phyloP scores from a whole-genome alignment of 331 rosid species.

The Phaseolus coccineus region DNA sequence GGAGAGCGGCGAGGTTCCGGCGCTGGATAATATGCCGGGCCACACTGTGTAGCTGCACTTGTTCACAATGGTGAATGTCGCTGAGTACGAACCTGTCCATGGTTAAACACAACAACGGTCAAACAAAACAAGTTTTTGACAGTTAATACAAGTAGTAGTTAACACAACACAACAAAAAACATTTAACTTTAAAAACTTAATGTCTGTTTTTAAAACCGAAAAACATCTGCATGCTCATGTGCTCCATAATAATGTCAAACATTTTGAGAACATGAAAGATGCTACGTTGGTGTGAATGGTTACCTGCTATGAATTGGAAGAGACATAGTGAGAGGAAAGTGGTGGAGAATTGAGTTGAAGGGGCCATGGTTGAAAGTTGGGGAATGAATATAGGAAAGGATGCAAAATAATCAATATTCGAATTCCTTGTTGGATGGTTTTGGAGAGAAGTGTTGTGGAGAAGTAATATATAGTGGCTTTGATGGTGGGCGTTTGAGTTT shows the following conservation, averaged over 20 bases:
- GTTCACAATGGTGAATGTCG: conserved; percentile 75
- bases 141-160: not conserved
- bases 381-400: not conserved
- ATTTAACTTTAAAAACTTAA: no score
- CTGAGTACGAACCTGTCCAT: conserved; percentile 56
- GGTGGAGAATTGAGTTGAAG: conserved; percentile 22
- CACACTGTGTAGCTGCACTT: conserved; percentile 78
- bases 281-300: not conserved
- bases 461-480: conserved; percentile 36
- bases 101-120: not conserved
- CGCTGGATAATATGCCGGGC: conserved; percentile 84
- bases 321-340: conserved; percentile 37
- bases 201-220: no score
- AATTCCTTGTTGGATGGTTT: not conserved
- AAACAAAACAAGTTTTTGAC: not conserved
- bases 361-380: conserved; percentile 33
- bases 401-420: not conserved
- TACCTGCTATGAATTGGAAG: conserved; percentile 49
- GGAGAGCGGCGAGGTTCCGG: conserved; percentile 69
- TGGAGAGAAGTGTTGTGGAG: conserved; percentile 28
- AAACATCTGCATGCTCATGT: no score
- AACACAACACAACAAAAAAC: no score
- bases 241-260: not conserved
- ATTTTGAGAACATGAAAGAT: not conserved
- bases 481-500: not conserved